Evolutionary conservation across 2,329 filamentous ascomycete species (phyloP).

Genomic region (Corynespora cassiicola): DNA sequence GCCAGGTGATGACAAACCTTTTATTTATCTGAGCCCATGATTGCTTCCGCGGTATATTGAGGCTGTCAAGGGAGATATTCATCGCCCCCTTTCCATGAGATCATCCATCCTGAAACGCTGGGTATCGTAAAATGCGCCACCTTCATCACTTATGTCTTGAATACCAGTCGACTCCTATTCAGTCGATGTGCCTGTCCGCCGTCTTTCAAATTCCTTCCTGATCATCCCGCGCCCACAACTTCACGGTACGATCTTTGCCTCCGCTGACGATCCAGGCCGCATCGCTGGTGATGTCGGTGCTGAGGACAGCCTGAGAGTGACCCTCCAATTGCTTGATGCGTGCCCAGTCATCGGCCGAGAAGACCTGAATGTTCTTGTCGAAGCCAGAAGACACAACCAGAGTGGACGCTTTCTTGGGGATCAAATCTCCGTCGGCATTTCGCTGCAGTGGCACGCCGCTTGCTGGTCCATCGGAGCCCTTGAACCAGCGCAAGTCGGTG

Average conservation of each 20-base stretch:
- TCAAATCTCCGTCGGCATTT: conserved; percentile 67
- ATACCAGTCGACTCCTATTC: no score
- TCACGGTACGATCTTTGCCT: conserved; percentile 92
- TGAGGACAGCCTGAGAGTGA: conserved; percentile 90
- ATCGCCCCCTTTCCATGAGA: no score
- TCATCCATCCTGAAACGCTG: no score
- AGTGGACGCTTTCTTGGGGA: conserved; percentile 84
- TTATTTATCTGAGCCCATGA: no score
- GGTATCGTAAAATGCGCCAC: no score
- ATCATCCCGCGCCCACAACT: conserved; percentile 87
- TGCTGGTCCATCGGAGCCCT: conserved; percentile 78
- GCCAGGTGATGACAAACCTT: no score
- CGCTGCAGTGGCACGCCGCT: conserved; percentile 65
- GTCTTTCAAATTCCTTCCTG: conserved; percentile 41
- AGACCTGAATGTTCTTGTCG: conserved; percentile 93
- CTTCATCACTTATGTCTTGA: no score
- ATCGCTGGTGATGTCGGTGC: conserved; percentile 85
- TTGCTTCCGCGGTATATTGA: no score
- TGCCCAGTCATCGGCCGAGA: conserved; percentile 95
- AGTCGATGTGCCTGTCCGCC: no score
- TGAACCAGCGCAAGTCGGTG: conserved; percentile 92
- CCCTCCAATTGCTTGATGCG: conserved; percentile 86
- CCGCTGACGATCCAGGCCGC: conserved; percentile 93
- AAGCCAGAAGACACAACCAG: conserved; percentile 93
- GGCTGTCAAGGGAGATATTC: no score